A percentile compares a stretch with the other conserved stretches of the same genome.
Evolutionary conservation across 2,329 filamentous ascomycete genomes (phyloP).

Genomic region (Sclerotinia glacialis): DNA sequence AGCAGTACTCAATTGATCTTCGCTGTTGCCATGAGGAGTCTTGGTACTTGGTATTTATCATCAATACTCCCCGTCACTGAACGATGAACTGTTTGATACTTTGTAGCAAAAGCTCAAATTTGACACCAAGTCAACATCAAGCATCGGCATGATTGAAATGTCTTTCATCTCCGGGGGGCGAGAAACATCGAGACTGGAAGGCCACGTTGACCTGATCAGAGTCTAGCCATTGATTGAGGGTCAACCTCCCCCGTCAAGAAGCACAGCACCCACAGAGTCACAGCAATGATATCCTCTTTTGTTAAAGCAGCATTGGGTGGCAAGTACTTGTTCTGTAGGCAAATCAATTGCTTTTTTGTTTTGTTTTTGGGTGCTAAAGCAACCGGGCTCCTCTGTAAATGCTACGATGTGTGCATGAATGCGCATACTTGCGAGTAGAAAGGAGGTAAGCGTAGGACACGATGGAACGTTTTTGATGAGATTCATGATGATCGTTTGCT

Average conservation of each 20-base stretch:
- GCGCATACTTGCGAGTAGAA: background rate
- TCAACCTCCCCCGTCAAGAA: background rate
- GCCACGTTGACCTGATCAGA: background rate
- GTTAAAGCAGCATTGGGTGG: constrained; percentile 20
- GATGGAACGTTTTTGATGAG: background rate
- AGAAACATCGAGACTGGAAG: background rate
- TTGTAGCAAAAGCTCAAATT: background rate
- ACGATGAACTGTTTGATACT: background rate
- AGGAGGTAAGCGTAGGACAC: background rate
- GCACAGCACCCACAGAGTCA: background rate
- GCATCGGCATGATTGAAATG: background rate
- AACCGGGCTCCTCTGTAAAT: constrained; percentile 12
- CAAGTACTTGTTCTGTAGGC: constrained; percentile 6
- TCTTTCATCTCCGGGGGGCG: background rate
- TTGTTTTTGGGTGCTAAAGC: background rate
- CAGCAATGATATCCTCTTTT: background rate
- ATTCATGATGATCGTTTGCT: constrained; percentile 13
- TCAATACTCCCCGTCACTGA: background rate
- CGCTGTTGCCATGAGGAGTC: background rate
- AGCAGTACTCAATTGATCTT: background rate
- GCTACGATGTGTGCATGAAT: background rate
- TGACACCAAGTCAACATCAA: background rate
- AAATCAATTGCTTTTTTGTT: constrained; percentile 1
- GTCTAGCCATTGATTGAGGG: too few relatives aligned
- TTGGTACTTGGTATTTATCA: background rate